Evolutionary conservation across 805 yeast species (phyloP).

Genomic region (Hanseniaspora guilliermondii): DNA sequence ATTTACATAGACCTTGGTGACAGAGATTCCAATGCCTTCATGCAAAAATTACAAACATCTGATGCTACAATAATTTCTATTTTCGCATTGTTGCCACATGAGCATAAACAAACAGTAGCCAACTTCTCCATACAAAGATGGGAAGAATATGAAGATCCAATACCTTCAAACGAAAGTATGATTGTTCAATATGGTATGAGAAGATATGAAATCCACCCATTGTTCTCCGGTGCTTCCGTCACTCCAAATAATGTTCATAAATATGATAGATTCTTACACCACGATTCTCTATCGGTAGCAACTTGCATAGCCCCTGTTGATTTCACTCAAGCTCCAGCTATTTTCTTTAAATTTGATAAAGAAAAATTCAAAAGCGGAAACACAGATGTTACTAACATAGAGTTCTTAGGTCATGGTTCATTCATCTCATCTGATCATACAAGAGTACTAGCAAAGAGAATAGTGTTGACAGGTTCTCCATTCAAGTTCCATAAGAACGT

Average conservation of each 20-base stretch:
- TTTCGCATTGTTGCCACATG: conserved; percentile 70
- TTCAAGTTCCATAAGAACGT: conserved; percentile 86
- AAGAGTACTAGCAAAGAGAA: conserved; percentile 76
- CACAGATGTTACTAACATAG: conserved; percentile 37
- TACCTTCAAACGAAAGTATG: conserved; percentile 68
- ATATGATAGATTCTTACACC: conserved; percentile 70
- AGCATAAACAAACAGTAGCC: conserved; percentile 71
- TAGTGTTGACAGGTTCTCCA: conserved; percentile 85
- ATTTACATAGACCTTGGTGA: conserved; percentile 49
- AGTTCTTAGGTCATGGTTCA: conserved; percentile 80
- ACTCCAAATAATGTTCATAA: conserved; percentile 78
- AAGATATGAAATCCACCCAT: conserved; percentile 68
- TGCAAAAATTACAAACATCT: conserved; percentile 36
- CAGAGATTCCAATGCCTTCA: conserved; percentile 19
- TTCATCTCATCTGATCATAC: conserved; percentile 76
- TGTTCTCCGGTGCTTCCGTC: conserved; percentile 67
- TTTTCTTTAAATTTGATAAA: conserved; percentile 47
- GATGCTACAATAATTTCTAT: conserved; percentile 42
- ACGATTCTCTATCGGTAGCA: conserved; percentile 62
- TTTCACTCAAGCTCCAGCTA: conserved; percentile 72
- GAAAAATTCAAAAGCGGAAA: conserved; percentile 26
- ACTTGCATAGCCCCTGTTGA: conserved; percentile 79
- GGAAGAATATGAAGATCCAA: conserved; percentile 79
- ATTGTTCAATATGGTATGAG: conserved; percentile 90
- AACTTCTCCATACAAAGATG: conserved; percentile 75